Conservation (phyloP, 2,329 filamentous ascomycete genomes). For the Colletotrichum echinochloae region DNA sequence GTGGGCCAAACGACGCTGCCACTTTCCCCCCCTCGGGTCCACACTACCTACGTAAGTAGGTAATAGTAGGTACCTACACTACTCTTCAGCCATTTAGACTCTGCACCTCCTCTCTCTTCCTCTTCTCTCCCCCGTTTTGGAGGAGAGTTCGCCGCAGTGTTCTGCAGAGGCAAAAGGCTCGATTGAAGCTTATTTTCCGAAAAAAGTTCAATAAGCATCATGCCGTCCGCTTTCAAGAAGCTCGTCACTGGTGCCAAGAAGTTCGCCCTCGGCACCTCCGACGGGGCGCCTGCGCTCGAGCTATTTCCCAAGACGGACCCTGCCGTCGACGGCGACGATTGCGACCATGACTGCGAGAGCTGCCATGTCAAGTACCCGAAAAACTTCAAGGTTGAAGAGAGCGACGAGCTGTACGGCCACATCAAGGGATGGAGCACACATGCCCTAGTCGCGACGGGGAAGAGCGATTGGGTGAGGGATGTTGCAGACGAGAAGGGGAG, state of each 20-base stretch:
- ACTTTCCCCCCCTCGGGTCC: background rate
- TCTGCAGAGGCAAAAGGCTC: background rate
- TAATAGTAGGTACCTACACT: background rate
- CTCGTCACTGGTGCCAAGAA: slow-evolving; percentile 54
- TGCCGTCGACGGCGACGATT: slow-evolving; percentile 87
- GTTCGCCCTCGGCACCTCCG: slow-evolving; percentile 48
- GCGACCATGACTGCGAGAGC: slow-evolving; percentile 84
- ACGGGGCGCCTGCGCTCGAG: slow-evolving; percentile 46
- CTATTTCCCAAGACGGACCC: slow-evolving; percentile 83
- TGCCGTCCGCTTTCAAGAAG: slow-evolving; percentile 58
- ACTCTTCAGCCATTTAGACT: background rate
- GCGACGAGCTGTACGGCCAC: slow-evolving; percentile 84
- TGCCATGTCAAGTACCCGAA: slow-evolving; percentile 84
- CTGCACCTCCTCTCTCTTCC: background rate
- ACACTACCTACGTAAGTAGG: background rate
- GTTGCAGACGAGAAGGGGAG: slow-evolving; percentile 89
- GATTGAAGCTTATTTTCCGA: background rate
- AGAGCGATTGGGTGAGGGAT: slow-evolving; percentile 93
- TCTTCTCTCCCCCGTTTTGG: background rate
- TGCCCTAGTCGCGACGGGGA: slow-evolving; percentile 92
- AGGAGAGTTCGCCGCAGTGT: background rate
- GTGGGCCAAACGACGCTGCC: slow-evolving; percentile 25
- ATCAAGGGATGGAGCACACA: slow-evolving; percentile 92
- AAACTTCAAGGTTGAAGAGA: slow-evolving; percentile 78
- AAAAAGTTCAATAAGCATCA: slow-evolving; percentile 45